Base-by-base conservation (phyloP, 768 basidiomycete genomes). In the Pulveroboletus sp. region DNA sequence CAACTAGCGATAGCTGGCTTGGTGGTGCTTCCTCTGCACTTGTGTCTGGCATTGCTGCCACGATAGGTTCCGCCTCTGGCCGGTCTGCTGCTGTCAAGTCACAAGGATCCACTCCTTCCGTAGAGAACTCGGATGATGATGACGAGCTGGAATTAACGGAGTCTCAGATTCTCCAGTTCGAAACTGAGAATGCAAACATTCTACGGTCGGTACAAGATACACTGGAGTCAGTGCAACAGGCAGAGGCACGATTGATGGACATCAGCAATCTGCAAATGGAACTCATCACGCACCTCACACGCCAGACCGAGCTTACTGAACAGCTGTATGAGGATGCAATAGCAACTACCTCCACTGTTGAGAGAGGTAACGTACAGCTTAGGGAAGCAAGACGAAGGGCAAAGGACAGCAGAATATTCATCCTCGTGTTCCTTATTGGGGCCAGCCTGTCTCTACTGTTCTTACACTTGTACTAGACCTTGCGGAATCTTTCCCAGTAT, bases 281-380 rank as follows among this genome's bases (percentile, higher is more conserved):
- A 68, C 76, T 99, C 57, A 83, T 96, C 43, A 74, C 80, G 12
- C 93, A 97, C 64, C 76, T 99, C 36, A 86, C 87, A 32, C 79
- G 76, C 60, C 96, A 99, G 75, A 88, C 88, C 3, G 94, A 94
- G 72, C 69, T 93, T 57, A 93, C 93, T 9, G 94, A 98, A 61
- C 83, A 91, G 67, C 72, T 99, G 52, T 96, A 92, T 63, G 93
- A 96, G 58, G 95, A 99, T 62, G 94, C 93, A 8, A 85, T 96
- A 47, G 81, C 86, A 2, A 89, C 89, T 27, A 86, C 90, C 10
- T 83, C 81, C 8, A 87, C 83, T 41, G 85, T 97, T 35, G 88
- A 89, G 58, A 89, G 87, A 66, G 93, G 95, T 31, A 97, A 97
- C 59, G 74, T 78, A 38, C 92, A 99, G 69, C 76, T 99, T 49